These are phyloP conservation scores for Nicotiana noctiflora DNA, from an alignment of 257 asterid genomes.

Conservation along the genomic window DNA sequence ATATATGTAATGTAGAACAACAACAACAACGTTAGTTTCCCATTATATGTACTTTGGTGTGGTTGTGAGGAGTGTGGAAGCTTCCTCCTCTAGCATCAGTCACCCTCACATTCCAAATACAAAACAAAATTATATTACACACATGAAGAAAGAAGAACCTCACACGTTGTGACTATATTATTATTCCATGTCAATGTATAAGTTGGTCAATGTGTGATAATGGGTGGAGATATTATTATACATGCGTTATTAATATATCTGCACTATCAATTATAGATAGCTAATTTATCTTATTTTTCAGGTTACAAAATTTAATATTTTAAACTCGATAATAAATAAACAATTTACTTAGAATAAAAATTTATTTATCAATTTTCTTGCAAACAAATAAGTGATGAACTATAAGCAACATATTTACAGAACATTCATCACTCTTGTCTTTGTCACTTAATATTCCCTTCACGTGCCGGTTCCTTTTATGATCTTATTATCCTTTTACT, in stretches of 20 bases:
- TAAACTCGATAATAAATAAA: too few relatives aligned
- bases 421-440: neutral
- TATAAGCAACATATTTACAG: neutral
- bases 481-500: neutral
- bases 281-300: too few relatives aligned
- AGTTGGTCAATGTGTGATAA: too few relatives aligned
- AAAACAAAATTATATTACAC: neutral
- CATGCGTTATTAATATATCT: too few relatives aligned
- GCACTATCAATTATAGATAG: too few relatives aligned
- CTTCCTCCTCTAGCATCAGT: neutral
- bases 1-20: neutral
- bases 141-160: neutral
- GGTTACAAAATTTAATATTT: too few relatives aligned
- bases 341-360: neutral
- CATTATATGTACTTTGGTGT: neutral
- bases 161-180: neutral
- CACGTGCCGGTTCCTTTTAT: neutral
- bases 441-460: neutral
- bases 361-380: neutral
- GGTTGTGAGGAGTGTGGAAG: constrained; percentile 5
- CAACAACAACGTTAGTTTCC: neutral
- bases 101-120: neutral
- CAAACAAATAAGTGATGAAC: neutral
- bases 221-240: too few relatives aligned
- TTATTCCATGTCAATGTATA: neutral